phyloP scores from a whole-genome alignment of 306 rosid genomes.

The Prunus padus region DNA sequence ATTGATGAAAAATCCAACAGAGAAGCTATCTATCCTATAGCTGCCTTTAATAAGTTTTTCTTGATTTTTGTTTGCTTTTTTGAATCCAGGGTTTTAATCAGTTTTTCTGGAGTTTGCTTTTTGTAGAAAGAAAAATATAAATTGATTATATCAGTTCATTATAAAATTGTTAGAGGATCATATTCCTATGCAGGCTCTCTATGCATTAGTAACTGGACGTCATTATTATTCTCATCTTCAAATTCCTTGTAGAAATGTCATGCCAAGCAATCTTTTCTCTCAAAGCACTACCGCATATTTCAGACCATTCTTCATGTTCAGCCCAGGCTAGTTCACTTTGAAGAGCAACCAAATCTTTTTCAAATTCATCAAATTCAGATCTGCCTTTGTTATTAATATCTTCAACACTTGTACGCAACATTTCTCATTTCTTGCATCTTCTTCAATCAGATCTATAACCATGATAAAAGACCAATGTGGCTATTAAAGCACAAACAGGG shows the following conservation, averaged over 20 bases:
- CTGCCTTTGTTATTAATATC: constrained; percentile 49
- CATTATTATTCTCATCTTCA: constrained; percentile 31
- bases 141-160: background rate
- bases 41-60: no score
- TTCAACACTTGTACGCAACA: no score
- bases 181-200: constrained; percentile 38
- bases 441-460: no score
- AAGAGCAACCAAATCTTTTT: constrained; percentile 49
- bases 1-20: no score
- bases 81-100: no score
- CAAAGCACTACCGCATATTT: constrained; percentile 46
- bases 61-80: no score
- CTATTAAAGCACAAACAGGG: no score
- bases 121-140: constrained; percentile 18
- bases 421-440: no score
- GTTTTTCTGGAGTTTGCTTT: no score
- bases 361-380: constrained; percentile 63
- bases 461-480: no score
- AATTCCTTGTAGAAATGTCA: constrained; percentile 36
- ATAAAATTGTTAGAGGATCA: background rate
- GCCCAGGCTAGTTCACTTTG: constrained; percentile 48
- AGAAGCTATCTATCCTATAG: no score
- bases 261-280: constrained; percentile 48
- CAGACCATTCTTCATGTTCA: constrained; percentile 47
- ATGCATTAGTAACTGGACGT: constrained; percentile 35